Base-by-base conservation (phyloP, 331 rosid species). In the Rosa hybrid region DNA sequence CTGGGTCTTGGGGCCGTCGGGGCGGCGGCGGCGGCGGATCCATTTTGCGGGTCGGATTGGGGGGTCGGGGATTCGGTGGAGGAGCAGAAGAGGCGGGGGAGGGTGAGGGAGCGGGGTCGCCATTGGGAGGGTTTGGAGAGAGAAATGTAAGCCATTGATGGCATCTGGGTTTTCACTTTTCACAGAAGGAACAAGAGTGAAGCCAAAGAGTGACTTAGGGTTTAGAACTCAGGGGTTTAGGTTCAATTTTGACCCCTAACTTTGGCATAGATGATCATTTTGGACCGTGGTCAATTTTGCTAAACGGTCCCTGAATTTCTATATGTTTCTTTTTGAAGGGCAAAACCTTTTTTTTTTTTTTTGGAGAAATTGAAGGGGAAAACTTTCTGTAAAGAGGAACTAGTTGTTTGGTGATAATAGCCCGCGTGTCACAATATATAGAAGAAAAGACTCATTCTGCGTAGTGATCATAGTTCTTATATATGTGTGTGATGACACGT, bases 111-210 rank as follows among this genome's bases (percentile, higher is more conserved):
- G 7, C 30, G 71, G 27, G 38, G 38, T 34, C 38, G 49, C 49
- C 49, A 45, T 45, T 4, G 49, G 39, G 57, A 53, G 63, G 81
- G 89, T 79, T 85, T 84, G 25, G 84, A 80, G 69, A 56, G 46
- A 44, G 88, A 74, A 74, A 86, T 21, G 38, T 34, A 34, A 34
- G 38, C 38, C 38, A 34, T 34, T 34, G 38, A 34, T 34, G 38
- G 38, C 49, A 60, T 45, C 68, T 63, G 65, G 30, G 65, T 45
- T 45, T 45, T 34, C 34, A 30, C 38, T 34, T 3, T 34, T 34
- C 38, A 1, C 3, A 1, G 38, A 25, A 34, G 38, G 38, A 34
- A 34, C 38, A 34, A 34, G 38, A 34, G 39, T 34, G 39, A 34
- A 34, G 39, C 39, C 39, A 34, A 34, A 34, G 39, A 34, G 39